Base-by-base conservation (phyloP, 352 stramenopile genomes). In the Pythium plurisporium region DNA sequence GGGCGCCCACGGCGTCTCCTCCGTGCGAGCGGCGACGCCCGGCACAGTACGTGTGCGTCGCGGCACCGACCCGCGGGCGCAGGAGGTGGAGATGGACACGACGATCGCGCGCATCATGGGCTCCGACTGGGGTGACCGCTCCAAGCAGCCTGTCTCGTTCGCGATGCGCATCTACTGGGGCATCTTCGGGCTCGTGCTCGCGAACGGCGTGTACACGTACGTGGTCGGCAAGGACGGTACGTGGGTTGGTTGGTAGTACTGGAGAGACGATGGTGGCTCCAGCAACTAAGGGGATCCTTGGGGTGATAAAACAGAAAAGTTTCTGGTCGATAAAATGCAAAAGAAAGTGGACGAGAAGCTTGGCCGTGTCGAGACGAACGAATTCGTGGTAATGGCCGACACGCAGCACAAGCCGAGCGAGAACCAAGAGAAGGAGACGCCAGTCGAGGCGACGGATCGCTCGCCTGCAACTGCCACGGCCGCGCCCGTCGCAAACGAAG, bases 91-190 rank as follows among this genome's bases (percentile, higher is more conserved):
- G 36, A 69, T 69, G 61, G 61, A 69, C 44, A 64, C 61, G 42
- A 64, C 54, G 7, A 64, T 69, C 33, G 23, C 61, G 42, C 61
- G 61, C 34, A 64, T 69, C 33, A 69, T 77, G 43, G 69, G 69
- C 2, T 77, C 69, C 6, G 69, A 77, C 41, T 77, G 69, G 69
- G 69, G 53, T 30, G 69, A 77, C 38, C 69, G 69, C n/a, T 58
- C 66, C 34, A 68, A 65, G 43, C 69, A 77, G 50, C 55, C 58
- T 8, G 55, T 77, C 25, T 70, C 69, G 37, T 55, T 64, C 14
- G 50, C 62, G 10, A 77, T 77, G 69, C 64, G 65, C 27, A 3
- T 77, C 15, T 77, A 77, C 45, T 77, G 69, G 69, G 57, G 47
- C 27, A 77, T 77, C 53, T 77, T 77, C 55, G 54, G 44, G 3